Percentiles rank a stretch among this genome's conserved stretches.
phyloP scores from a whole-genome alignment of 1,284 basidiomycete species.

The Ustilago nuda region DNA sequence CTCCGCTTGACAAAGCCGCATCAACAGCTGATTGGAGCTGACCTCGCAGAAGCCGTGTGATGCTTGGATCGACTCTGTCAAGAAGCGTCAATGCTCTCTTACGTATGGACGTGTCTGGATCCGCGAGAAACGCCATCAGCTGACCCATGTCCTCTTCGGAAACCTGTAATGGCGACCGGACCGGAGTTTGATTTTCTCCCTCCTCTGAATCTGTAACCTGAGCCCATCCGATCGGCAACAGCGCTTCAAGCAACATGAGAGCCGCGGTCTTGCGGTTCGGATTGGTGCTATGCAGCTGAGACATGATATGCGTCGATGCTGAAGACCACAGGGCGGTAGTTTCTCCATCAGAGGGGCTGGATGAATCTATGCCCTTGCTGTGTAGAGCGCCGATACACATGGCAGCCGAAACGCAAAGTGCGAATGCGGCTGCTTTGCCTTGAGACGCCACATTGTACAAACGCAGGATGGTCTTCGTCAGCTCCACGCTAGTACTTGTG shows the following conservation, averaged over 20 bases:
- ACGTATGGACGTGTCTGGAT: conserved; percentile 31
- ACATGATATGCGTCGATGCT: conserved; percentile 27
- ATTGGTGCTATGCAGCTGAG: conserved; percentile 38
- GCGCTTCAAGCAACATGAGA: conserved; percentile 27
- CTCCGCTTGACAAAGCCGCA: background rate
- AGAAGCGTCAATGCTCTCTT: conserved; percentile 25
- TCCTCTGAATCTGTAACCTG: background rate
- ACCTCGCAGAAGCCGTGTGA: conserved; percentile 20
- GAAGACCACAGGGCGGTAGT: conserved; percentile 22
- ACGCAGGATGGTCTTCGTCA: conserved; percentile 19
- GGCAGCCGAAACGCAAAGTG: conserved; percentile 37
- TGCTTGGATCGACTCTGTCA: conserved; percentile 19
- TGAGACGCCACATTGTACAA: conserved; percentile 31
- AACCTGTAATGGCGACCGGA: conserved; percentile 17
- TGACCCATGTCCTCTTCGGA: conserved; percentile 33
- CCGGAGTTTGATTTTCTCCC: background rate
- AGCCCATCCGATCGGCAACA: conserved; percentile 36
- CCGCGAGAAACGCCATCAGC: conserved; percentile 36
- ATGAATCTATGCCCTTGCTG: background rate
- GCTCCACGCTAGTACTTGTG: background rate
- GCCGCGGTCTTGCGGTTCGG: conserved; percentile 37
- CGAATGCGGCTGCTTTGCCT: conserved; percentile 32
- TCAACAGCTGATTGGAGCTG: conserved; percentile 31
- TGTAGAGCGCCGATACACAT: conserved; percentile 22
- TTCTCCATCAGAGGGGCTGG: conserved; percentile 21